Evolutionary conservation across 768 basidiomycete species (phyloP), one percentile per base, ranked within the genome.

Genomic region (Amanita rubescens): DNA sequence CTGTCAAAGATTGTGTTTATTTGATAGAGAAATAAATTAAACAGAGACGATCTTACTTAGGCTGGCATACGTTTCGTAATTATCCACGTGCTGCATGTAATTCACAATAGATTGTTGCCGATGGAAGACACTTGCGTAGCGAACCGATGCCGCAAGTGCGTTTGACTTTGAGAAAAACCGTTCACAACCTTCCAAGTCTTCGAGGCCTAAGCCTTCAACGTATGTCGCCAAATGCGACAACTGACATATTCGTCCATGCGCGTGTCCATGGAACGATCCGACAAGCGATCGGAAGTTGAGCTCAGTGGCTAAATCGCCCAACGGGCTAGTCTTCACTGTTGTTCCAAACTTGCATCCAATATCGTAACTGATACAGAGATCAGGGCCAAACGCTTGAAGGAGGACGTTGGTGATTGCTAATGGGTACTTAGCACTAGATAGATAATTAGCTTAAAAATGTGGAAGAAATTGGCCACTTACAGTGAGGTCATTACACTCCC

Each of bases 271-370:
- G 34, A 61, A 63, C 9, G 59, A 53, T 22, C 56, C 55, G 11
- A 59, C 54, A 30, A 59, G 54, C 6, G 55, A 49, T 2, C 19
- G 19, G 12, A 55, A n/a, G n/a, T n/a, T n/a, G 50, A 7, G 50
- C 22, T 15, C 20, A 38, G 17, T 58, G 27, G 24, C n/a, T n/a
- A n/a, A n/a, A n/a, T n/a, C n/a, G n/a, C 44, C 61, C 1, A 65
- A 54, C 12, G 54, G 41, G 39, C 60, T 66, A 5, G 51, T 54
- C 6, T 25, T 41, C 8, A 69, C 8, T 5, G 66, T 69, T 20
- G 37, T 62, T 9, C 20, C 22, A 43, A 67, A 66, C 5, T 51
- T 32, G 47, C 67, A 67, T 3, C 65, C 62, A 34, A 68, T n/a
- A n/a, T 65, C 61, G 47, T 64, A 67, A 22, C 51, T 54, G 38